Evolutionary conservation across 352 stramenopile genomes (phyloP), one percentile per base, ranked within the genome.

Genomic region (Phytopythium chamaehyphon): DNA sequence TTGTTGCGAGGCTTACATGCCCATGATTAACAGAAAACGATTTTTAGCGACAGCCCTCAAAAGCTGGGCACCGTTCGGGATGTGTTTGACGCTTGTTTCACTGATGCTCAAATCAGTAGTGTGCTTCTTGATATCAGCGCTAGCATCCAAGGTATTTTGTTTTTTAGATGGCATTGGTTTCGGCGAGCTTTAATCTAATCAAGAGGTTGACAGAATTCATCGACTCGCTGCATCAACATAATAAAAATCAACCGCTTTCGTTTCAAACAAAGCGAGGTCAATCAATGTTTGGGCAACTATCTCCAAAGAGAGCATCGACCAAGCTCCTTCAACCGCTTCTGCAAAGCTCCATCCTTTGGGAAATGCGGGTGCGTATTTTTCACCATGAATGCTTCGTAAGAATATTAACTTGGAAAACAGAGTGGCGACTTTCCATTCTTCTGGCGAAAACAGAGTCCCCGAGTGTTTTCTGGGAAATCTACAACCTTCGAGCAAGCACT

Each of bases 21-120:
- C 16, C 3, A 33, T 36, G 24, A 26, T 61, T 11, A 22, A 38
- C 37, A 87, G 78, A 76, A 71, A 61, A 21, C 59, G 12, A 65
- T 89, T 21, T 71, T 66, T 22, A 57, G 51, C 2, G 58, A 76
- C 9, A 72, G 82, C 15, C 55, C 73, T 21, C 59, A 42, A n/a
- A 71, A 61, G 23, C 28, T 64, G 11, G 61, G 65, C 54, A 80
- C 70, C 0, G 61, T 69, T 16, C 65, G 57, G 1, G 76, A 86
- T 31, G 46, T 84, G 3, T 81, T 83, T 44, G 62, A 76, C 16
- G 55, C 76, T 40, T 90, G 79, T 55, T 76, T 90, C 43, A 86
- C 79, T 11, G 78, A 72, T 7, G 63, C 69, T 8, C 65, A 58
- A 31, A 65, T 87, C 33, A 82, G 76, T 28, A 69, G 73, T 3